A percentile compares a stretch with the other conserved stretches of the same genome.
Evolutionary conservation across 306 rosid genomes (phyloP).

Genomic region (Quillaja saponaria): DNA sequence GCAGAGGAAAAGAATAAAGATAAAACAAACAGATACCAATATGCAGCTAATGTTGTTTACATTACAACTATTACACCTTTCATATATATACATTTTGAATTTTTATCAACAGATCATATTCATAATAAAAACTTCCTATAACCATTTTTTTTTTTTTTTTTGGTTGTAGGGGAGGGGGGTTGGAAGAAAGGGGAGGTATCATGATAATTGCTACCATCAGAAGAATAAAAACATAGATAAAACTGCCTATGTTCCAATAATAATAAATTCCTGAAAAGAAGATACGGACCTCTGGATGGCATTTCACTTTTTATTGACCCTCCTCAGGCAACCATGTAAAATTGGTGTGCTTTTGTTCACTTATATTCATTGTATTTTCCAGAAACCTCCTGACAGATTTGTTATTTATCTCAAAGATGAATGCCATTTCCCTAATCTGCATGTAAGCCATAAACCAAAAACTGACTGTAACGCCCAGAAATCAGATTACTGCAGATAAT

Average conservation of each 20-base stretch:
- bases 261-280: neutral
- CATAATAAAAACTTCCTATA: no score
- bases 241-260: neutral
- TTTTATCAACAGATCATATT: no score
- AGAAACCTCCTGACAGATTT: conserved; percentile 49
- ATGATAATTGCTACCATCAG: no score
- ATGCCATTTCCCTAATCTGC: conserved; percentile 73
- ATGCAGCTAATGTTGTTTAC: no score
- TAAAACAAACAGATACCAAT: no score
- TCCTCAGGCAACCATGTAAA: conserved; percentile 36
- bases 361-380: conserved; percentile 27
- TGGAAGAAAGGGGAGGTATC: no score
- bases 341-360: conserved; percentile 22
- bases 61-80: no score
- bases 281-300: conserved; percentile 6
- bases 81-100: no score
- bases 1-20: no score
- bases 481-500: conserved; percentile 5
- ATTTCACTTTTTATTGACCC: conserved; percentile 23
- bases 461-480: conserved; percentile 1
- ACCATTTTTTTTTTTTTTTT: no score
- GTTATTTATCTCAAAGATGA: conserved; percentile 61
- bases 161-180: no score
- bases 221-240: no score
- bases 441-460: conserved; percentile 30